Conservation (phyloP, 139 green algal genomes). For the Auxenochlorella pyrenoidosa region DNA sequence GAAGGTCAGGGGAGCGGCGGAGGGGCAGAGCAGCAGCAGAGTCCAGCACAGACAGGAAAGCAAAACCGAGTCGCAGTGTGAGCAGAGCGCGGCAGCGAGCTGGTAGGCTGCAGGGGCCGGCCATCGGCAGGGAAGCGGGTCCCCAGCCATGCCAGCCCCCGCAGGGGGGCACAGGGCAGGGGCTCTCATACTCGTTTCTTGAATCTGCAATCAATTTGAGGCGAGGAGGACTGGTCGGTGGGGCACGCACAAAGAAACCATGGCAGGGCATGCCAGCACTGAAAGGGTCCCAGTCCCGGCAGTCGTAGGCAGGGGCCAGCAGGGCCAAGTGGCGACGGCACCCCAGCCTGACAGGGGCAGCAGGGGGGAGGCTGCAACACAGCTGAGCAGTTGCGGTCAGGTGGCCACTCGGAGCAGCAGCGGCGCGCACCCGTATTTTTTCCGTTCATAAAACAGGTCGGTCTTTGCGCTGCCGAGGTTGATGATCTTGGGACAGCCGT, state of each 20-base stretch:
- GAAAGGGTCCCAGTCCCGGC: too few relatives aligned
- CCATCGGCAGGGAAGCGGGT: too few relatives aligned
- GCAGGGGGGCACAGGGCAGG: not conserved
- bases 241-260: too few relatives aligned
- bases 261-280: too few relatives aligned
- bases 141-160: not conserved
- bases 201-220: not conserved
- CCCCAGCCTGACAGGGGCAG: too few relatives aligned
- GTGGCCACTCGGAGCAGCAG: not conserved
- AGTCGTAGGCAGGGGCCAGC: too few relatives aligned
- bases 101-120: too few relatives aligned
- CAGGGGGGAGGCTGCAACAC: not conserved
- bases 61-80: not conserved
- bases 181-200: constrained; percentile 10
- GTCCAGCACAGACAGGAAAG: not conserved
- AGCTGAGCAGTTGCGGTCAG: not conserved
- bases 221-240: too few relatives aligned
- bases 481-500: constrained; percentile 99
- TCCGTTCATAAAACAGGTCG: constrained; percentile 91
- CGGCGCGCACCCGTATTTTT: constrained; percentile 45
- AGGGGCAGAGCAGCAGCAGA: not conserved
- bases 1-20: not conserved
- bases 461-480: constrained; percentile 97
- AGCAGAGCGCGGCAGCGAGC: not conserved
- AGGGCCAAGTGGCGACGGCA: too few relatives aligned